Evolutionary conservation across 371 early-diverging fungal species (phyloP).

Genomic region (Encephalitozoon cuniculi): DNA sequence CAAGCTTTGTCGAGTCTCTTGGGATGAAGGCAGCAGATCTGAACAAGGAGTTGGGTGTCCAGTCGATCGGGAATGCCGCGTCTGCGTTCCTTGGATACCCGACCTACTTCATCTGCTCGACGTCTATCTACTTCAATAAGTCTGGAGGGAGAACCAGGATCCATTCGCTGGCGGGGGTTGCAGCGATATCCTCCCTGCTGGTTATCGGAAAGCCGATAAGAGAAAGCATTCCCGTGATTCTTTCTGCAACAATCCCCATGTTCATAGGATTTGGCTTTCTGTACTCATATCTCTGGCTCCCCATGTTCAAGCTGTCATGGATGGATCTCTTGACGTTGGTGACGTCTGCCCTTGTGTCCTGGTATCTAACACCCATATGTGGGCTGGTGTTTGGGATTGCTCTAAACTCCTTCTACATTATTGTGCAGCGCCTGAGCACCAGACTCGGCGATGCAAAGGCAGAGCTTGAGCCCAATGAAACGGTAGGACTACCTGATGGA

Average conservation of each 20-base stretch:
- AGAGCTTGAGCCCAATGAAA: neutral
- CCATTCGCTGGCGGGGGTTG: neutral
- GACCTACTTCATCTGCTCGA: constrained; percentile 41
- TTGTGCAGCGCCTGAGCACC: neutral
- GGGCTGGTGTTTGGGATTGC: constrained; percentile 24
- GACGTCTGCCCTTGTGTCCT: constrained; percentile 1
- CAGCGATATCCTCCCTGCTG: neutral
- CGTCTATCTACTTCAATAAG: constrained; percentile 32
- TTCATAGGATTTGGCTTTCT: constrained; percentile 30
- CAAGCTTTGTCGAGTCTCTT: constrained; percentile 7
- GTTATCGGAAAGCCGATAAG: neutral
- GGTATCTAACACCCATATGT: neutral
- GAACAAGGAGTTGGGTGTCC: constrained; percentile 25
- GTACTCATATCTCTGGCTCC: constrained; percentile 2
- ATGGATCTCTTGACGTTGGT: constrained; percentile 14
- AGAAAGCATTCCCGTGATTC: constrained; percentile 21
- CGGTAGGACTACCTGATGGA: neutral
- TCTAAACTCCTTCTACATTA: neutral
- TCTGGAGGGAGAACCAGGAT: constrained; percentile 19
- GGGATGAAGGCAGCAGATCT: constrained; percentile 1
- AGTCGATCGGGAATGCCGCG: constrained; percentile 14
- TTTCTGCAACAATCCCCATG: constrained; percentile 15
- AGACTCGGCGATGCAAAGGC: neutral
- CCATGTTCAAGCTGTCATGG: neutral
- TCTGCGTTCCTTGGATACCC: constrained; percentile 36